Base-by-base conservation (phyloP, 495 filamentous ascomycete species). In the Podospora didyma region DNA sequence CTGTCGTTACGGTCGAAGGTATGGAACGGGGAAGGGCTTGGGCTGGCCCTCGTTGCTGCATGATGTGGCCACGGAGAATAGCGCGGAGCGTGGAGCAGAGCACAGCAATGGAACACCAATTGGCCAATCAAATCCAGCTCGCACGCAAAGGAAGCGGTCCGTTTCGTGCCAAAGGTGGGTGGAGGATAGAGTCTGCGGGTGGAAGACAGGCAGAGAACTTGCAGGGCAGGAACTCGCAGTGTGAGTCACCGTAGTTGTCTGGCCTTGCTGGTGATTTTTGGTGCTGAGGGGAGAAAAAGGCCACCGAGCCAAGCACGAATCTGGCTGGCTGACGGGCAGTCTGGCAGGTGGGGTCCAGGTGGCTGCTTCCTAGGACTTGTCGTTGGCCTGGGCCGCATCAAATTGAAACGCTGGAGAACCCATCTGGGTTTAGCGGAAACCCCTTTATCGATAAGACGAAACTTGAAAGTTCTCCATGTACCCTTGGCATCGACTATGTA, bases 21-120 rank as follows among this genome's bases (percentile, higher is more conserved):
- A n/a, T 14, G 45, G 11, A 24, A 11, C 11, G 14, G 24, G 39
- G 1, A 2, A 12, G 39, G 39, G 39, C 39, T 17, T 42, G 3
- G 39, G 14, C 39, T 1, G 39, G 39, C 12, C 52, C 22, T 48
- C 53, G 50, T 56, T 59, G 60, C 54, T 51, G 58, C 58, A 58
- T 62, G 57, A 49, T 10, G 9, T 1, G 23, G 17, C 20, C 39
- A 26, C 26, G 9, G 26, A 31, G 35, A 47, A 57, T 44, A 47
- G 49, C 54, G 49, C 51, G 50, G 49, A 56, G 22, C 53, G 49
- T 42, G 39, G 39, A 42, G 39, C 39, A 57, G 20, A 50, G 28
- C 54, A 26, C 58, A 56, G 48, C 65, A 59, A 59, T 59, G 55
- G 21, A 53, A 58, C 54, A 54, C 46, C 56, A 64, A 69, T 66